Conservation (phyloP, 2,329 filamentous ascomycete species). For the Rhexocercosporidium sp. region DNA sequence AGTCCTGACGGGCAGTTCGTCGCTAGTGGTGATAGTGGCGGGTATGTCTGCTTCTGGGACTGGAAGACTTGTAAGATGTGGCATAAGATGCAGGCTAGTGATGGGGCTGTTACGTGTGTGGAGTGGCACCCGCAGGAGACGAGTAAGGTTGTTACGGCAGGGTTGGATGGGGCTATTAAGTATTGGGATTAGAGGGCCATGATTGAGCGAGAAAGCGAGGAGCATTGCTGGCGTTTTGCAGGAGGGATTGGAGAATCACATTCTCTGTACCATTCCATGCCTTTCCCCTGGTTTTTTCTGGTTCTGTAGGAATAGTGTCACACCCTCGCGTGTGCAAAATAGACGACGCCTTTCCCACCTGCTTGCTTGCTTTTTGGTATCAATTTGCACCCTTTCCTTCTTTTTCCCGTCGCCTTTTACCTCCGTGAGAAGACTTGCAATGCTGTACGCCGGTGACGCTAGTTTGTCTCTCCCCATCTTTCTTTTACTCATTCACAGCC, state of each 20-base stretch:
- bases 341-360: no score
- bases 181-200: slow-evolving; percentile 78
- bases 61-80: slow-evolving; percentile 99
- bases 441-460: no score
- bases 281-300: not conserved
- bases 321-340: not conserved
- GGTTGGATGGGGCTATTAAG: slow-evolving; percentile 84
- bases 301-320: not conserved
- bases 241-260: not conserved
- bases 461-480: no score
- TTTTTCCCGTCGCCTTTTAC: no score
- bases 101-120: slow-evolving; percentile 81
- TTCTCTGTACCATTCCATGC: not conserved
- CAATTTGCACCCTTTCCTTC: no score
- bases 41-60: slow-evolving; percentile 96
- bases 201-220: not conserved
- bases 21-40: slow-evolving; percentile 82
- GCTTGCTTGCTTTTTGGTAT: no score
- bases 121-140: slow-evolving; percentile 99
- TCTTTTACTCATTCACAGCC: no score
- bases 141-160: slow-evolving; percentile 90
- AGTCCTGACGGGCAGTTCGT: slow-evolving; percentile 93
- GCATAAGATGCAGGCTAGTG: slow-evolving; percentile 89
- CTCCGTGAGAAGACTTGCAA: no score
- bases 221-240: slow-evolving; percentile 13